Evolutionary conservation across 2,329 filamentous ascomycete genomes (phyloP), one percentile per base, ranked within the genome.

Genomic region (Ilyonectria mors-panacis): DNA sequence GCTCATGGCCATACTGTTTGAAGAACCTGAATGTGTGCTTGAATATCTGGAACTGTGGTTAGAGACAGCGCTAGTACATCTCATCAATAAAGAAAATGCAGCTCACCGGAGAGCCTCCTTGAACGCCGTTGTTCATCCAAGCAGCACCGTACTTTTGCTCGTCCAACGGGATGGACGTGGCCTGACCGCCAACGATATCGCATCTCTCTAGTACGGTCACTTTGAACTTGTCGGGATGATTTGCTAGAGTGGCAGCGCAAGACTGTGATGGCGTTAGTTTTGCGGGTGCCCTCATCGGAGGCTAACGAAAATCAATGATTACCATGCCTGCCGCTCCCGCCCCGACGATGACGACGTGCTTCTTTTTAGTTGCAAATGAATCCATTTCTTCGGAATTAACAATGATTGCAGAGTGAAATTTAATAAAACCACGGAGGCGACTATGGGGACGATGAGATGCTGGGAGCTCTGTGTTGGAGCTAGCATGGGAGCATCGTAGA

Each of bases 21-120:
- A 91, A 91, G 84, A 90, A 90, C 59, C 87, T 88, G 82, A 91
- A 87, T 0, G 89, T 91, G 73, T 92, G 89, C 74, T 91, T 88
- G 79, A 92, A 92, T 70, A 91, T 91, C 80, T 90, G 35, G 2
- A 30, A 10, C 7, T 1, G 5, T n/a, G 1, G 23, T 59, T 23
- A 63, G 47, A 48, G 17, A 33, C 19, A 21, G 10, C 12, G 3
- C 39, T 23, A 17, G 12, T 19, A 4, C 28, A 5, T 17, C 9
- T 15, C 15, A 13, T 5, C 2, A 4, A 42, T 3, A 4, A 30
- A 21, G 9, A 4, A 35, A 6, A 15, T 6, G 30, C 13, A 50
- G 66, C 74, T 39, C 51, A 80, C 79, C 59, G 75, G 67, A 39
- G 81, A 84, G 17, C 89, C 89, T 33, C 89, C 89, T 73, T 92